phyloP scores from a whole-genome alignment of 148 eudicot species.

The Rhododendron griersonianum region DNA sequence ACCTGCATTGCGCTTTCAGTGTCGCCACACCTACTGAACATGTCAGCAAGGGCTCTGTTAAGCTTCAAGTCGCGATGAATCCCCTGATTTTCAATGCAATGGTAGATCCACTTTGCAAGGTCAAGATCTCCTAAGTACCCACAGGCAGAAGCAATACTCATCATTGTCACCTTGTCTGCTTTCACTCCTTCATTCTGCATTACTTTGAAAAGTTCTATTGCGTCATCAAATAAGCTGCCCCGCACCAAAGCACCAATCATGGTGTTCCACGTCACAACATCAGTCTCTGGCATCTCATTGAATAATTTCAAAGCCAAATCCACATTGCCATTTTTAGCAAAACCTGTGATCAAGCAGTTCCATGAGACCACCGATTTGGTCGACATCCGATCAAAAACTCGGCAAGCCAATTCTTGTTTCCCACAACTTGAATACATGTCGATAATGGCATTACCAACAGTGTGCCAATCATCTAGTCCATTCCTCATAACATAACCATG shows the following conservation, averaged over 20 bases:
- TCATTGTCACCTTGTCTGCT: slow-evolving; percentile 35
- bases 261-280: slow-evolving; percentile 39
- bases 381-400: slow-evolving; percentile 30
- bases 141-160: slow-evolving; percentile 29
- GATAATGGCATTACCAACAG: slow-evolving; percentile 28
- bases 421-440: slow-evolving; percentile 38
- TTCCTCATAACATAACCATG: slow-evolving; percentile 30
- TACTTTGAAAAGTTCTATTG: slow-evolving; percentile 25
- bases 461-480: slow-evolving; percentile 25
- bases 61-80: slow-evolving; percentile 21
- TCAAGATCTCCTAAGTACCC: slow-evolving; percentile 35
- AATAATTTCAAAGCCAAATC: slow-evolving; percentile 16
- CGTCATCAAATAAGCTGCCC: slow-evolving; percentile 22
- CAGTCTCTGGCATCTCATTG: slow-evolving; percentile 24
- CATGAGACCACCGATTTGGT: slow-evolving; percentile 35
- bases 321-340: slow-evolving; percentile 18
- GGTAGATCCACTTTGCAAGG: slow-evolving; percentile 27
- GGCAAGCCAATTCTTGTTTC: slow-evolving; percentile 21
- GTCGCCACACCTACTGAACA: slow-evolving; percentile 44
- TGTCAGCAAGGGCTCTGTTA: slow-evolving; percentile 30
- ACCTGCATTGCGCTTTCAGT: slow-evolving; percentile 21
- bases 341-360: slow-evolving; percentile 35
- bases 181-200: slow-evolving; percentile 29
- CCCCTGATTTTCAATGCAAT: slow-evolving; percentile 14
- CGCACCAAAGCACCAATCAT: slow-evolving; percentile 28